phyloP scores from a whole-genome alignment of 306 rosid genomes.

The Citrullus amarus region DNA sequence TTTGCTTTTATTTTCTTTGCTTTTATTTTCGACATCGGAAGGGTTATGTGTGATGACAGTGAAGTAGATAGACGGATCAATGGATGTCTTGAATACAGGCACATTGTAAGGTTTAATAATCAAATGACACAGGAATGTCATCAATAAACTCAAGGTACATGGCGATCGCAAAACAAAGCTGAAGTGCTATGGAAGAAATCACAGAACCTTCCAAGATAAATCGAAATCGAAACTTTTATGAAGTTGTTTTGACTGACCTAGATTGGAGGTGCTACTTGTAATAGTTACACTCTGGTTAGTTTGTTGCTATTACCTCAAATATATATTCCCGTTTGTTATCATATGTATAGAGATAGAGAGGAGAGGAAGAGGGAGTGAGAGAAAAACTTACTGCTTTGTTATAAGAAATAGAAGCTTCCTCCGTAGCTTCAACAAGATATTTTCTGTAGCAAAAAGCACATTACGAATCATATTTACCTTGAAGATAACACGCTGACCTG shows the following conservation, averaged over 20 bases:
- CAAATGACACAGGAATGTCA: neutral
- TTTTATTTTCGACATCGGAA: neutral
- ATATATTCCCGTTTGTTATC: neutral
- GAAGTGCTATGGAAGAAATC: neutral
- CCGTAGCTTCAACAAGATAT: slow-evolving; percentile 79
- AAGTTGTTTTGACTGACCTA: neutral
- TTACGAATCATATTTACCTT: neutral
- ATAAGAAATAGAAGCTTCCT: slow-evolving; percentile 76
- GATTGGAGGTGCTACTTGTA: neutral
- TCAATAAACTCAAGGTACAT: neutral
- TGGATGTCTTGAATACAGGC: neutral
- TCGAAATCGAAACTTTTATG: neutral
- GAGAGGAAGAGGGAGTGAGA: neutral
- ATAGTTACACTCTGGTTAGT: neutral
- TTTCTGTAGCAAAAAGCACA: slow-evolving; percentile 33
- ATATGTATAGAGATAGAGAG: neutral
- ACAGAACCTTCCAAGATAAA: neutral
- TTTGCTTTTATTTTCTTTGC: neutral
- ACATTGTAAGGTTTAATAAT: neutral
- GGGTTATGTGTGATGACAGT: neutral
- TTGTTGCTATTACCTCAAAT: neutral
- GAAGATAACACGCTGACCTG: neutral
- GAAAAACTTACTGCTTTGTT: slow-evolving; percentile 66
- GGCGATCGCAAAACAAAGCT: neutral
- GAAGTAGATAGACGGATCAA: neutral